A percentile compares a stretch with the other conserved stretches of the same genome.
Evolutionary conservation across 306 rosid species (phyloP).

Genomic region (Leucaena leucocephala): DNA sequence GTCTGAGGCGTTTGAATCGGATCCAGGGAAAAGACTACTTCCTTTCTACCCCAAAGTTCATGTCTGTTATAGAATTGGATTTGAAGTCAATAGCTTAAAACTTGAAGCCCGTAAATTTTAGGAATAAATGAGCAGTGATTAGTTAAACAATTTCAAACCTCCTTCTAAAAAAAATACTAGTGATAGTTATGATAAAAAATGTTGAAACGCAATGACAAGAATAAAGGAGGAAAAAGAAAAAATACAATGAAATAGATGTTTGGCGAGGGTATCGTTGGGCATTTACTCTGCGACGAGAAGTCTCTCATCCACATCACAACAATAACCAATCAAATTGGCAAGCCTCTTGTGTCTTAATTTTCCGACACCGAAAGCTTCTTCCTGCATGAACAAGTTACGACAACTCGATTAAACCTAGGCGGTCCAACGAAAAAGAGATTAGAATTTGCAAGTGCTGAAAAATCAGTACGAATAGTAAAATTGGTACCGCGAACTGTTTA

Average conservation of each 20-base stretch:
- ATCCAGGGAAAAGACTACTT: neutral
- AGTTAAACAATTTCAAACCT: neutral
- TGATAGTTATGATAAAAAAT: too few species aligned
- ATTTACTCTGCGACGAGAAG: conserved; percentile 80
- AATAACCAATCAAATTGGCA: conserved; percentile 82
- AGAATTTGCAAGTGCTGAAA: neutral
- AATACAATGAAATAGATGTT: conserved; percentile 79
- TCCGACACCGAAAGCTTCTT: conserved; percentile 79
- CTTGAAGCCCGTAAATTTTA: neutral
- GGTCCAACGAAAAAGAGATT: neutral
- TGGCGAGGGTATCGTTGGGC: conserved; percentile 86
- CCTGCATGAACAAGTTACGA: conserved; percentile 43
- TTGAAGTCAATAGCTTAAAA: neutral
- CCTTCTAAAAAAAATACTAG: neutral
- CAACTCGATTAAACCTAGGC: neutral
- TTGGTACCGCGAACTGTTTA: conserved; percentile 71
- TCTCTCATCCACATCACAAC: conserved; percentile 85
- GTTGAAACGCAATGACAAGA: too few species aligned
- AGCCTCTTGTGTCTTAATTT: conserved; percentile 65
- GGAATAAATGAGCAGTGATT: neutral
- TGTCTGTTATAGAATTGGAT: neutral
- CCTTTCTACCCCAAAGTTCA: neutral
- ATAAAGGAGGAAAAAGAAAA: neutral
- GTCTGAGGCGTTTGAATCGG: neutral
- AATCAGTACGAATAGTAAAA: neutral